Percentiles rank a stretch among this genome's conserved stretches.
Evolutionary conservation across 805 yeast genomes (phyloP).

Genomic region (Sugiyamaella chiloensis): DNA sequence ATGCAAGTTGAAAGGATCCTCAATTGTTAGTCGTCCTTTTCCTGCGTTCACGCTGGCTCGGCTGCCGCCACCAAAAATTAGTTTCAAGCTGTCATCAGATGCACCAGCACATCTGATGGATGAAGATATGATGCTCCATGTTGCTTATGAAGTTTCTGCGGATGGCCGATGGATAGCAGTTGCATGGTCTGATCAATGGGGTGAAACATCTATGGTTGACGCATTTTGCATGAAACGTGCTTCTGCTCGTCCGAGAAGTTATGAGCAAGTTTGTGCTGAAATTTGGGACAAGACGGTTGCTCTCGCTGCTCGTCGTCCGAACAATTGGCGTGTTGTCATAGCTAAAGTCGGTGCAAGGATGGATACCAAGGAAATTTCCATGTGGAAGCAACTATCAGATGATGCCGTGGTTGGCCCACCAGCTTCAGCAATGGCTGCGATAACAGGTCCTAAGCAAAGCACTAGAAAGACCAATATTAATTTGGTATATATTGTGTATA

Average conservation of each 20-base stretch:
- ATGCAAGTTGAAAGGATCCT: constrained; percentile 16
- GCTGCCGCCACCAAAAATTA: constrained; percentile 31
- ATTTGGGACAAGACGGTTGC: constrained; percentile 34
- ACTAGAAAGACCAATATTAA: constrained; percentile 6
- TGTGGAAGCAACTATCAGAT: constrained; percentile 30
- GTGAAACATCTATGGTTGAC: constrained; percentile 56
- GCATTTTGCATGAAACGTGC: constrained; percentile 39
- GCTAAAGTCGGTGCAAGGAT: constrained; percentile 34
- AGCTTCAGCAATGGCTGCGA: not conserved
- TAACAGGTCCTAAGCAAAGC: not conserved
- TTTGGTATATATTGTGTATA: constrained; percentile 16
- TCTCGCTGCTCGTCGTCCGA: constrained; percentile 22
- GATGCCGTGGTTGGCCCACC: constrained; percentile 9
- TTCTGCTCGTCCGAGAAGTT: constrained; percentile 21
- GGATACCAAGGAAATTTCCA: constrained; percentile 31
- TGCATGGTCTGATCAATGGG: constrained; percentile 86
- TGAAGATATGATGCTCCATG: constrained; percentile 78
- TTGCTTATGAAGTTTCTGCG: constrained; percentile 77
- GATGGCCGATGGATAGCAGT: constrained; percentile 84
- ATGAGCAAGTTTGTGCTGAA: constrained; percentile 32
- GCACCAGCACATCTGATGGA: constrained; percentile 38
- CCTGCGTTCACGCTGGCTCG: constrained; percentile 37
- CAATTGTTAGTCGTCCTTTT: constrained; percentile 12
- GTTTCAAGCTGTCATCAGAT: constrained; percentile 27
- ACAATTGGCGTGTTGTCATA: constrained; percentile 35